phyloP scores from a whole-genome alignment of 495 filamentous ascomycete genomes.

The Aspergillus bridgeri region DNA sequence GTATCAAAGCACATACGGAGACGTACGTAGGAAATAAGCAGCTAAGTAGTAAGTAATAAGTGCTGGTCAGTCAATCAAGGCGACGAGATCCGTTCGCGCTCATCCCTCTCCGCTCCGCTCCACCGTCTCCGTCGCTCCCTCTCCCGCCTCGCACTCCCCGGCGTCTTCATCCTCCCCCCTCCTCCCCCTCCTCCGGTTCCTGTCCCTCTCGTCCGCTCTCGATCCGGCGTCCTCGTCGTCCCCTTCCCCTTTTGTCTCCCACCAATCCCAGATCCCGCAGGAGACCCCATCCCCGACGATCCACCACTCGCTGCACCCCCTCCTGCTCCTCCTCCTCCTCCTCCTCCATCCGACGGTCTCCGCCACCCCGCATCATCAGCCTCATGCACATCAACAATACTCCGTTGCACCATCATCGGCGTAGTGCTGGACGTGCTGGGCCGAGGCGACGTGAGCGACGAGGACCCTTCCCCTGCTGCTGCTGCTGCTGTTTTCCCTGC shows the following conservation, averaged over 20 bases:
- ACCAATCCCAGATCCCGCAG: constrained; percentile 7
- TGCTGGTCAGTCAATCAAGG: background rate
- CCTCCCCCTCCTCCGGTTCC: background rate
- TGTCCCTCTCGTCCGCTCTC: background rate
- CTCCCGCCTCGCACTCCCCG: constrained; percentile 13
- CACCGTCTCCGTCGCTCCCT: constrained; percentile 17
- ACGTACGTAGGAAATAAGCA: too few species aligned
- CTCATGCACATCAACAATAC: constrained; percentile 20
- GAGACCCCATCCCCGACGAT: background rate
- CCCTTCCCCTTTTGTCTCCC: constrained; percentile 11
- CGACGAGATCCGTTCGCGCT: constrained; percentile 6
- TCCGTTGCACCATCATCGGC: constrained; percentile 10
- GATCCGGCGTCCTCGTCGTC: background rate
- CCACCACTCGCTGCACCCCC: background rate
- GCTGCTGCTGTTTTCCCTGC: background rate
- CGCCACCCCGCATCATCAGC: constrained; percentile 24
- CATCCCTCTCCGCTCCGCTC: constrained; percentile 19
- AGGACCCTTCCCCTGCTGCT: background rate
- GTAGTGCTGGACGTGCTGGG: background rate
- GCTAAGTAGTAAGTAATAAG: too few species aligned
- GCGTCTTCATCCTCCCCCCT: constrained; percentile 5
- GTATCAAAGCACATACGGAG: background rate
- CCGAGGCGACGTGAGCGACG: background rate
- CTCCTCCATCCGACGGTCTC: background rate
- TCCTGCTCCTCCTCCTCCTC: background rate